phyloP scores from a whole-genome alignment of 148 eudicot genomes.

The Selenicereus undatus region DNA sequence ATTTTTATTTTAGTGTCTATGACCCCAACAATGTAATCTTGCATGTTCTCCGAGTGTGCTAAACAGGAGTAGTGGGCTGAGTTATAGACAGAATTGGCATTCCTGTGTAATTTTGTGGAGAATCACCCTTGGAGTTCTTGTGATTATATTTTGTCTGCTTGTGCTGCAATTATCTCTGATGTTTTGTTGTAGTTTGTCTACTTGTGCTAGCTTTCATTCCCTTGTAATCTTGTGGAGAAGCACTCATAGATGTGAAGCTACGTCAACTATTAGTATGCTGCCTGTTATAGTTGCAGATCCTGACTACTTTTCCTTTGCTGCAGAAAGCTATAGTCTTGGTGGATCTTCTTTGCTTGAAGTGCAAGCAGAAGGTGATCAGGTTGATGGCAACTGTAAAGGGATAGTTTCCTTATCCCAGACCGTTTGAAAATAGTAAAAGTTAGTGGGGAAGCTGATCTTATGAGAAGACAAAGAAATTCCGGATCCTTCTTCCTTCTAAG shows the following conservation, averaged over 20 bases:
- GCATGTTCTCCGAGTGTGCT: neutral
- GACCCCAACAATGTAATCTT: neutral
- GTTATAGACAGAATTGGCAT: neutral
- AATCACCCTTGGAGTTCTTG: neutral
- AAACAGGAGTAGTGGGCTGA: neutral
- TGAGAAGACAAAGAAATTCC: constrained; percentile 3
- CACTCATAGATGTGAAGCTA: no score
- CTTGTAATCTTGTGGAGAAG: no score
- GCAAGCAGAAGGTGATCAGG: constrained; percentile 18
- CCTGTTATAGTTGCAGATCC: neutral
- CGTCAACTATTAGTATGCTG: neutral
- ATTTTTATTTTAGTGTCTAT: neutral
- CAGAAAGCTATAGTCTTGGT: constrained; percentile 19
- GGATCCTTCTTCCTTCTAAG: neutral
- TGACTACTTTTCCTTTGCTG: constrained; percentile 14
- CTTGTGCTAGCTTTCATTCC: no score
- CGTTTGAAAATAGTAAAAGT: neutral
- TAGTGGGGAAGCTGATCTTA: constrained; percentile 1
- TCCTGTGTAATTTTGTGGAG: neutral
- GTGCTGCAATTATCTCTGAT: neutral
- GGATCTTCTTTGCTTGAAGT: neutral
- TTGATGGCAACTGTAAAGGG: neutral
- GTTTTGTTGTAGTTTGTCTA: neutral
- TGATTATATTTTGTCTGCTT: constrained; percentile 9
- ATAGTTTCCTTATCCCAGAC: constrained; percentile 1